Evolutionary conservation across 2,329 filamentous ascomycete species (phyloP).

Genomic region (Amauroascus verrucosus): DNA sequence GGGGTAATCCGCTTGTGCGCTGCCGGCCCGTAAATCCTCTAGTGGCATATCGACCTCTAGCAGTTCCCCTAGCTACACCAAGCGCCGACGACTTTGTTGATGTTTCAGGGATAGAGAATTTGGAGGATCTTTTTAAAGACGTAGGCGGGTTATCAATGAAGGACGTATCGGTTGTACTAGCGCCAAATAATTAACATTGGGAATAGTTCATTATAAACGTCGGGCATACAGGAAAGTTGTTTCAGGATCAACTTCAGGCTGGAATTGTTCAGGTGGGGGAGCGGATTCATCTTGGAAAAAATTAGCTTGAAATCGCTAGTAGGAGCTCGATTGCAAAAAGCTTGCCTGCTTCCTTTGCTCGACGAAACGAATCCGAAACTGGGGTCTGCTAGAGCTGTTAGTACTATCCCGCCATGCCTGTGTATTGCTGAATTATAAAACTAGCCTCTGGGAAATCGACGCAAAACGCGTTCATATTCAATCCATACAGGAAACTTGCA

Average conservation of each 20-base stretch:
- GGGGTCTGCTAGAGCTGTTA: conserved; percentile 51
- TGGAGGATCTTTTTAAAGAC: conserved; percentile 39
- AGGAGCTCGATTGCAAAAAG: neutral
- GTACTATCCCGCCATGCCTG: neutral
- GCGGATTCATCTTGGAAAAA: conserved; percentile 1
- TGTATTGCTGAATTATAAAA: neutral
- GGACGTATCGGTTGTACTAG: conserved; percentile 77
- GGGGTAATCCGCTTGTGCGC: conserved; percentile 28
- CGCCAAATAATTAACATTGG: neutral
- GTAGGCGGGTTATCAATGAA: conserved; percentile 74
- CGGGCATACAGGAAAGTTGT: conserved; percentile 70
- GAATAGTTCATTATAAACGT: neutral
- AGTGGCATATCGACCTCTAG: conserved; percentile 29
- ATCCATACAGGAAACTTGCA: conserved; percentile 83
- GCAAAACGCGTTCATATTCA: conserved; percentile 99
- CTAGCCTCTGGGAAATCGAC: conserved; percentile 89
- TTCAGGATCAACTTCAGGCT: conserved; percentile 48
- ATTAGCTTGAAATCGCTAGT: neutral
- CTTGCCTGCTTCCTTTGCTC: conserved; percentile 42
- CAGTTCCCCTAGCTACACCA: conserved; percentile 21
- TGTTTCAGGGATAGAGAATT: conserved; percentile 21
- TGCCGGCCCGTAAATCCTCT: conserved; percentile 26
- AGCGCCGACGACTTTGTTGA: conserved; percentile 20
- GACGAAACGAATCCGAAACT: conserved; percentile 68
- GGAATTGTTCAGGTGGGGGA: conserved; percentile 19